These are phyloP conservation scores for Nematodospora anomalae DNA, from an alignment of 1,139 yeast genomes.

Conservation along the genomic window DNA sequence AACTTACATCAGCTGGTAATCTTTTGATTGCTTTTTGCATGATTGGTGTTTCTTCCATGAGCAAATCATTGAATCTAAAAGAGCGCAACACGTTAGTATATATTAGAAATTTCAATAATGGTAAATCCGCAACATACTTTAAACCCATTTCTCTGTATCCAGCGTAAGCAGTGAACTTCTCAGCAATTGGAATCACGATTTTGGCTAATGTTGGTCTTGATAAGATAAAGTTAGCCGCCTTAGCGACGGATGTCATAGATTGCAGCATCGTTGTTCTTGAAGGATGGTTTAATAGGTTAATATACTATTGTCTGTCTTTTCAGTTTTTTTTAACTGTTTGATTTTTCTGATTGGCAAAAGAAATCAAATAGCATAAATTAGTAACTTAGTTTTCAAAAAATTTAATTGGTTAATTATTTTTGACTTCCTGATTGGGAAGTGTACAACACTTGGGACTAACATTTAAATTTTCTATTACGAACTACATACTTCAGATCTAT, in stretches of 20 bases:
- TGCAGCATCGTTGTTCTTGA: conserved; percentile 33
- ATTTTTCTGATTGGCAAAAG: too few relatives aligned
- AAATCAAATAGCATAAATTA: conserved; percentile 2
- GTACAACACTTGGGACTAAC: background rate
- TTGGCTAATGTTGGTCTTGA: conserved; percentile 77
- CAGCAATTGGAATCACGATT: conserved; percentile 76
- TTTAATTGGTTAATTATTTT: conserved; percentile 22
- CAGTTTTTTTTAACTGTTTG: too few relatives aligned
- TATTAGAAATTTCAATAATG: too few relatives aligned
- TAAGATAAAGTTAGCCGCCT: conserved; percentile 76
- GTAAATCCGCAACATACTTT: conserved; percentile 41
- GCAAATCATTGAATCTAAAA: conserved; percentile 67
- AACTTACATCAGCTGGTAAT: conserved; percentile 78
- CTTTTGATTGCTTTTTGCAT: conserved; percentile 87
- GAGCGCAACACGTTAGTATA: conserved; percentile 2
- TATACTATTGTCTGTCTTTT: background rate
- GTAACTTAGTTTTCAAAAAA: conserved; percentile 16
- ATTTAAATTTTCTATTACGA: conserved; percentile 1
- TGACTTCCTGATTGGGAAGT: conserved; percentile 26
- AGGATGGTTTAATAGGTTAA: background rate
- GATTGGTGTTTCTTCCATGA: conserved; percentile 82
- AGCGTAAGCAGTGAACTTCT: conserved; percentile 66
- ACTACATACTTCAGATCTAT: background rate
- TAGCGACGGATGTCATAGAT: conserved; percentile 79
- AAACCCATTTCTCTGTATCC: conserved; percentile 96